These are phyloP conservation scores for Corylus americana DNA, from an alignment of 306 rosid species.

Conservation along the genomic window DNA sequence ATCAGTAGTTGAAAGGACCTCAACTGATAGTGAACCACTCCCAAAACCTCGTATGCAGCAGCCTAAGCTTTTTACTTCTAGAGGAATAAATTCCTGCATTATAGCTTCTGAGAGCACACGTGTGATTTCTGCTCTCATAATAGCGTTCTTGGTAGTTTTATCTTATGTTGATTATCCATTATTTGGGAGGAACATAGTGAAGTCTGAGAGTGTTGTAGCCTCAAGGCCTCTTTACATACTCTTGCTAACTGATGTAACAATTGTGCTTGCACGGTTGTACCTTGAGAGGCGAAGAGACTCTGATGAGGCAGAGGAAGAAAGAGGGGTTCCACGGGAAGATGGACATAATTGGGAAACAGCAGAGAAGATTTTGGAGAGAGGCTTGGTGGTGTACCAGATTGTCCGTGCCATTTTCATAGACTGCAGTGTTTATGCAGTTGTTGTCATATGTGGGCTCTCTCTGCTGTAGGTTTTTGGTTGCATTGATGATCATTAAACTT, in stretches of 20 bases:
- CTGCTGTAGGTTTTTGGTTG: constrained; percentile 34
- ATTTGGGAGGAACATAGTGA: constrained; percentile 39
- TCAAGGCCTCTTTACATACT: constrained; percentile 71
- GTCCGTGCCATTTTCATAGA: constrained; percentile 73
- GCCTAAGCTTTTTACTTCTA: constrained; percentile 56
- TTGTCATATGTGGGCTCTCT: constrained; percentile 67
- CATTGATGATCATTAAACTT: no score
- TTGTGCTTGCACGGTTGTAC: constrained; percentile 48
- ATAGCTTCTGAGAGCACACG: constrained; percentile 63
- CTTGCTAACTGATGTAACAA: constrained; percentile 60
- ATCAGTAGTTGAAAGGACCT: no score
- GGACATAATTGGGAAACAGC: constrained; percentile 61
- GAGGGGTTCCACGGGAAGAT: constrained; percentile 25
- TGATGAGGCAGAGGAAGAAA: constrained; percentile 39
- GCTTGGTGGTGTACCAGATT: constrained; percentile 76
- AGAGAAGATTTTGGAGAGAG: constrained; percentile 78
- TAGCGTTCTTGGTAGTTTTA: constrained; percentile 60
- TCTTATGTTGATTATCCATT: constrained; percentile 34
- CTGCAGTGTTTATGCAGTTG: constrained; percentile 68
- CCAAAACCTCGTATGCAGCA: constrained; percentile 5
- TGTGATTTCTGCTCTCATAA: constrained; percentile 47
- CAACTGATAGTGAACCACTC: no score
- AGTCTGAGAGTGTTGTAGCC: constrained; percentile 42
- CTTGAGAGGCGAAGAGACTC: constrained; percentile 34
- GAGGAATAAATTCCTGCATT: constrained; percentile 54